phyloP scores from a whole-genome alignment of 805 yeast species.

The Yarrowia keelungensis region DNA sequence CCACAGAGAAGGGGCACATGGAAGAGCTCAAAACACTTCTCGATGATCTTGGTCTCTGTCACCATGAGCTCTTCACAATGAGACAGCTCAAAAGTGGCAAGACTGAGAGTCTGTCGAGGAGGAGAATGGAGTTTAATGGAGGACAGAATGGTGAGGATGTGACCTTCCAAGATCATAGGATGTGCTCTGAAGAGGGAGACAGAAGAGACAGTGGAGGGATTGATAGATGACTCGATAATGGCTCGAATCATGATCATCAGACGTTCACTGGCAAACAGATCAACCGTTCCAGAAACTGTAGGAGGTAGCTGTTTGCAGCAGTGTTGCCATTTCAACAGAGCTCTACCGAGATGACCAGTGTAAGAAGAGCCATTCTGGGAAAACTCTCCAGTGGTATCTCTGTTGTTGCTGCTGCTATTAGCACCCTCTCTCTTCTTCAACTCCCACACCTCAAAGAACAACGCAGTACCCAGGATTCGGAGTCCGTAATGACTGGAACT shows the following conservation, averaged over 20 bases:
- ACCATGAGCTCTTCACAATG: conserved; percentile 38
- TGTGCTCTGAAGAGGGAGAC: conserved; percentile 40
- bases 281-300: conserved; percentile 24
- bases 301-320: conserved; percentile 32
- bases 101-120: conserved; percentile 29
- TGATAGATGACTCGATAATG: conserved; percentile 32
- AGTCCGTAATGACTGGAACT: conserved; percentile 35
- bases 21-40: conserved; percentile 45
- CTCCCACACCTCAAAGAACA: conserved; percentile 44
- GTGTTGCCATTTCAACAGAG: conserved; percentile 34
- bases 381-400: background rate
- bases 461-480: conserved; percentile 45
- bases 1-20: conserved; percentile 45
- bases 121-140: conserved; percentile 33
- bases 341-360: conserved; percentile 15
- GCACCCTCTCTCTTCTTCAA: conserved; percentile 12
- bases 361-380: background rate
- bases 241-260: conserved; percentile 37
- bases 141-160: conserved; percentile 41
- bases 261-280: conserved; percentile 30
- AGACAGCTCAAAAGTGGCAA: conserved; percentile 21
- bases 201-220: conserved; percentile 23
- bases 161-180: conserved; percentile 43
- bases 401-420: background rate
- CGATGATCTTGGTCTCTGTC: conserved; percentile 42